A percentile compares a stretch with the other conserved stretches of the same genome.
These are phyloP conservation scores for Rhynchospora tenuis DNA, from an alignment of 176 grass and related monocot genomes.

Conservation along the genomic window DNA sequence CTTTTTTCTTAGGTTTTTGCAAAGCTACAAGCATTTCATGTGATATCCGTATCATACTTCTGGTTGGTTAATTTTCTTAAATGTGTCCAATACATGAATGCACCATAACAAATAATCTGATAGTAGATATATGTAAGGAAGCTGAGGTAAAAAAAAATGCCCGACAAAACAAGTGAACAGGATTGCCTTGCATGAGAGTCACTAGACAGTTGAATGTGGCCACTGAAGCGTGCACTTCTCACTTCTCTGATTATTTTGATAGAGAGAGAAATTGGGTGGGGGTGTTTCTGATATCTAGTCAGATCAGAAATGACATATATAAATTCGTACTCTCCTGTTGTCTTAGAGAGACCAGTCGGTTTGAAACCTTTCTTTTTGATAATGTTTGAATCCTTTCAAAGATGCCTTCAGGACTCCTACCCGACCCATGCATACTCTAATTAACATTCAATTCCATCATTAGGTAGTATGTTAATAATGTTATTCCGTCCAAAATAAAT, in stretches of 20 bases:
- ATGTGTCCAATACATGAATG: no score
- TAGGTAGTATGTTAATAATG: no score
- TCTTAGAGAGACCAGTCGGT: neutral
- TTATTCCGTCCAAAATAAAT: neutral
- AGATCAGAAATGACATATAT: constrained; percentile 7
- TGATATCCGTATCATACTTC: no score
- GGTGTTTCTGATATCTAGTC: neutral
- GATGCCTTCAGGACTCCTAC: neutral
- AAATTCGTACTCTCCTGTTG: neutral
- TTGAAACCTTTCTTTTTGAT: neutral
- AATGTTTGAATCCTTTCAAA: neutral
- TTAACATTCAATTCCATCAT: neutral
- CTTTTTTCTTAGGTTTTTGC: no score
- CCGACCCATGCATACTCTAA: neutral
- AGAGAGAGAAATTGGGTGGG: neutral
- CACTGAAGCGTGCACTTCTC: neutral
- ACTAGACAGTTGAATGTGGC: constrained; percentile 23
- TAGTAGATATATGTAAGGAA: neutral
- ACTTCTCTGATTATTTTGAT: neutral
- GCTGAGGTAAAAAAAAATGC: constrained; percentile 15
- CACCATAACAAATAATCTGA: neutral
- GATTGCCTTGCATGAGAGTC: neutral
- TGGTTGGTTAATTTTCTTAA: no score
- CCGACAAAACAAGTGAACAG: constrained; percentile 11
- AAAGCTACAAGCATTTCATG: no score